Base-by-base conservation (phyloP, 2,329 filamentous ascomycete species). In the Penicillium vulpinum region DNA sequence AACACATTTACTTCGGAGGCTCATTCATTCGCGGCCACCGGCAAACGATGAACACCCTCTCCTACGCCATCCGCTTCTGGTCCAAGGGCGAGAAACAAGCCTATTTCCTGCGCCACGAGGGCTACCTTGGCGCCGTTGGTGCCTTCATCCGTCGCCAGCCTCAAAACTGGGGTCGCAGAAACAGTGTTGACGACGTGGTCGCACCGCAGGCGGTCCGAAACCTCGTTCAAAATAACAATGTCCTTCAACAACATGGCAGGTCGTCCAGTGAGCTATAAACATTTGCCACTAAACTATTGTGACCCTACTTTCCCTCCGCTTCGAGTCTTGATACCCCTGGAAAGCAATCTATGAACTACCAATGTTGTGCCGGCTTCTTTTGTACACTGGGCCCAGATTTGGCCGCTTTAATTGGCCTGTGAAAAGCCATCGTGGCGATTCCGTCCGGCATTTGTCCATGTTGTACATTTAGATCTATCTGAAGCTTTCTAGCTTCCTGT, bases 51-150 rank as follows among this genome's bases (percentile, higher is more conserved):
- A 96, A 97, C 75, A 97, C 94, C 0, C 81, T 99, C 10, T 92
- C 89, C 54, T 99, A 96, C 71, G 94, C 93, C 70, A 97, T 99
- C 77, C 91, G 91, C 66, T 99, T 97, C 77, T 99, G 94, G 94
- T 92, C 89, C 64, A 91, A 94, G 71, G 93, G 92, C 40, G 83
- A 87, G 70, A 97, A 96, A 75, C 91, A 97, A 75, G 94, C 94
- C 0, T 97, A 96, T 73, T 99, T 99, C 74, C 74, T 99, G 58
- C 84, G 94, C 6, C 94, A 99, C 69, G 94, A 99, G 75, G 94
- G 94, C 26, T 99, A 97, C 72, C 83, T 99, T 0, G 94, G 94
- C 10, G 86, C 92, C 21, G 94, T 97, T 0, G 94, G 94, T 1
- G 94, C 94, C 0, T 99, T 99, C 72, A 79, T 99, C 58, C 96